Conservation (phyloP, 805 yeast species). For the Ogataea dorogensis region DNA sequence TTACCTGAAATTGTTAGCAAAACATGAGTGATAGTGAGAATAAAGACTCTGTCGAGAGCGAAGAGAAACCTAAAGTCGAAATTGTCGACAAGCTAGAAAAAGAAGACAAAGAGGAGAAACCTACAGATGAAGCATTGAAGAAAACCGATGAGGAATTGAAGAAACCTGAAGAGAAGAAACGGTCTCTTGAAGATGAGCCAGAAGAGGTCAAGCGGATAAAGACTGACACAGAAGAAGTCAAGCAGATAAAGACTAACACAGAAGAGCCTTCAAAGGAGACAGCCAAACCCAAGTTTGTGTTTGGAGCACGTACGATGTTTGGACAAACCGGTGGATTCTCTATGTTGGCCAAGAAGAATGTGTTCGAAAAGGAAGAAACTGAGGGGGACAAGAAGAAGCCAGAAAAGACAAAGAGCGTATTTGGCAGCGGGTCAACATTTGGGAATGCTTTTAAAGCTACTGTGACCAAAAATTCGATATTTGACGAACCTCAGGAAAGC, state of each 20-base stretch:
- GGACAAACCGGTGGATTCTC: slow-evolving; percentile 44
- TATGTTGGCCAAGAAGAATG: slow-evolving; percentile 32
- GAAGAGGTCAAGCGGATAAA: slow-evolving; percentile 3
- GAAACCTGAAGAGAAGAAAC: slow-evolving; percentile 4
- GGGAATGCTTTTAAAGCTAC: slow-evolving; percentile 58
- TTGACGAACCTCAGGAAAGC: slow-evolving; percentile 38
- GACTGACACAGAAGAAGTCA: slow-evolving; percentile 1
- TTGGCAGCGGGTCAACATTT: slow-evolving; percentile 46
- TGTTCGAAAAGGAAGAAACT: slow-evolving; percentile 25
- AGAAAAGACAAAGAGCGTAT: slow-evolving; percentile 25
- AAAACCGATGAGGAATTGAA: slow-evolving; percentile 4
- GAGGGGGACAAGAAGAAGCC: neutral
- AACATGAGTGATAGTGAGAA: slow-evolving; percentile 5
- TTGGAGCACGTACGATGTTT: slow-evolving; percentile 53
- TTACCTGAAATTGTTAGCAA: slow-evolving; percentile 7
- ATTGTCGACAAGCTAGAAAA: slow-evolving; percentile 6
- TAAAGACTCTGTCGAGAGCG: slow-evolving; percentile 8
- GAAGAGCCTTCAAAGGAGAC: slow-evolving; percentile 2
- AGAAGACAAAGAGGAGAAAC: slow-evolving; percentile 3
- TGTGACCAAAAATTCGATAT: slow-evolving; percentile 52
- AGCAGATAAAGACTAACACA: neutral
- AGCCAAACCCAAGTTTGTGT: slow-evolving; percentile 46
- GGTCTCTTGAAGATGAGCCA: slow-evolving; percentile 6
- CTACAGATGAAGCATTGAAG: slow-evolving; percentile 3
- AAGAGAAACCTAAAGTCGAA: slow-evolving; percentile 10